Base-by-base conservation (phyloP, 768 basidiomycete genomes). In the Mycena albidolilacea region DNA sequence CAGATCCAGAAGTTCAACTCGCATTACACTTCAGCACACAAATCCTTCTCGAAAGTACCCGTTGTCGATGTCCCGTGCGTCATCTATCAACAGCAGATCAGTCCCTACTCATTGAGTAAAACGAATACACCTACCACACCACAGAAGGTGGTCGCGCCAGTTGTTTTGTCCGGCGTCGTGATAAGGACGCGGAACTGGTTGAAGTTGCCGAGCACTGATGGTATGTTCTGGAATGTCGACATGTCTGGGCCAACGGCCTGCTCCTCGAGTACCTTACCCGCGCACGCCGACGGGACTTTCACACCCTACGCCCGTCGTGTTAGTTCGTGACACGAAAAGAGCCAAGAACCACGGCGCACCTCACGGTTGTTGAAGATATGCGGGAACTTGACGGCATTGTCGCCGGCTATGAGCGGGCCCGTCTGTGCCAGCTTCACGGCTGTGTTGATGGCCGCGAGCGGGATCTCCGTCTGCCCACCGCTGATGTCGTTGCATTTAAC, bases 101-200 rank as follows among this genome's bases (percentile, higher is more conserved):
- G 68, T 55, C n/a, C 7, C 38, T 5, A 41, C 15, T 41, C 64
- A 17, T 14, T 37, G 15, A 37, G 30, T 17, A 50, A 54, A 37
- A 39, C 6, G n/a, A 21, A 30, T 7, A 50, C 23, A 69, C 68
- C 5, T 52, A 69, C 68, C 64, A 71, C 69, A 19, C 73, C 73
- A 61, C 73, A 74, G 69, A 71, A 74, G 52, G 70, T 74, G 5
- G 69, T 74, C 23, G 58, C 66, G 8, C 73, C 73, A 30, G 30
- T 30, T 2, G 69, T 64, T 30, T 54, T 65, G 65, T 74, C 69
- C 8, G 73, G 73, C 3, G 73, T 74, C 41, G 73, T 74, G 61
- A 74, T 74, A 30, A 74, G 44, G 15, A 74, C 70, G 55, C 73
- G 73, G 74, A 75, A 75, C 67, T 75, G 70, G 70, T 75, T 75